Conservation (phyloP, 1,284 basidiomycete genomes). For the Lentinula novae-zelandiae region DNA sequence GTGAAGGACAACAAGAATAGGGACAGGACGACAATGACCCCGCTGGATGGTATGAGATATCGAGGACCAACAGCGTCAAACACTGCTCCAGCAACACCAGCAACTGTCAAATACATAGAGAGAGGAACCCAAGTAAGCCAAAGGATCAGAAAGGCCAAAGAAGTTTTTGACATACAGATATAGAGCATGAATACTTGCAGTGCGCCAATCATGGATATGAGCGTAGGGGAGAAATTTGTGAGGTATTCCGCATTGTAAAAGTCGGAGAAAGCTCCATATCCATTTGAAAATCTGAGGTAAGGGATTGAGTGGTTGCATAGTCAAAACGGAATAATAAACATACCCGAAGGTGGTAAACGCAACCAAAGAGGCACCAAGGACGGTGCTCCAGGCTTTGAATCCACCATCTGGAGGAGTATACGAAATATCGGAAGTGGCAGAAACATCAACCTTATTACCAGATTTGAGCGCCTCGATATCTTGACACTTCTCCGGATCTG, state of each 20-base stretch:
- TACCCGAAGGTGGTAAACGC: constrained; percentile 24
- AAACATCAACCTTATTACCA: not conserved
- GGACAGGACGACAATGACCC: constrained; percentile 19
- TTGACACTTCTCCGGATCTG: not conserved
- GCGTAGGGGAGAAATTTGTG: constrained; percentile 24
- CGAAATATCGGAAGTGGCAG: not conserved
- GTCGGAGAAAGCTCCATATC: constrained; percentile 33
- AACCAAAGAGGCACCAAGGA: constrained; percentile 21
- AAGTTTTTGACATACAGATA: constrained; percentile 22
- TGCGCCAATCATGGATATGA: constrained; percentile 37
- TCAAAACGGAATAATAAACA: not conserved
- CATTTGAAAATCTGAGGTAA: not conserved
- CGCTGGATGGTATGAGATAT: constrained; percentile 23
- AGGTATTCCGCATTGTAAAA: constrained; percentile 34
- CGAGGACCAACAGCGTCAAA: constrained; percentile 24
- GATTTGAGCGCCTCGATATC: not conserved
- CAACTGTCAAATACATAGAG: constrained; percentile 16
- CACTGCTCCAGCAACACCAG: constrained; percentile 34
- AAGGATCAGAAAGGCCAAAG: constrained; percentile 9
- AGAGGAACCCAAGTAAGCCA: not conserved
- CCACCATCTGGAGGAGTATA: constrained; percentile 22
- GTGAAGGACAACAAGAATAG: constrained; percentile 24
- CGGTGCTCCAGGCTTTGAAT: constrained; percentile 22
- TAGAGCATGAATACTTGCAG: constrained; percentile 36
- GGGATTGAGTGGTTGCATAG: not conserved